Evolutionary conservation across 2,329 filamentous ascomycete genomes (phyloP), one percentile per base, ranked within the genome.

Genomic region (Xylariaceae sp.): DNA sequence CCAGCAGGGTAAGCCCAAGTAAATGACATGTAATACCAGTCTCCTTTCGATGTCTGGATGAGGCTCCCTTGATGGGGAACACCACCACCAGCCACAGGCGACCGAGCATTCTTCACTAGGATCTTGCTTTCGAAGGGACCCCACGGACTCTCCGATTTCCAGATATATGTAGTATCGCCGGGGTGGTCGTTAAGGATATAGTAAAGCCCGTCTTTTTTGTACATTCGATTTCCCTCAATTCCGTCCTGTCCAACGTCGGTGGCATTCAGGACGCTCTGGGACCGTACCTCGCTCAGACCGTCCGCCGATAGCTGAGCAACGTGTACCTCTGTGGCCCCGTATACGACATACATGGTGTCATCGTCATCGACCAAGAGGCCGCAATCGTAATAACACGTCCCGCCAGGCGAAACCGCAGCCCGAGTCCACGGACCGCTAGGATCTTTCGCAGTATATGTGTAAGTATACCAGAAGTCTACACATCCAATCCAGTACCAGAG

Each of bases 21-120:
- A 66, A 87, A 87, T 0, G 81, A 77, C 70, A 86, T 80, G 61
- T 82, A 87, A 65, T 83, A 85, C 83, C 83, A 87, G 6, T 80
- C 71, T 0, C 80, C 81, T 6, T 75, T 66, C 0, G 76, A 74
- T 0, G 81, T 83, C 49, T 82, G 71, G 5, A 87, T 75, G 1
- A 87, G 71, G 17, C 81, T 79, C 1, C 84, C 84, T 65, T 87
- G 85, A 62, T 86, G 79, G 0, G 79, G 76, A 2, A 68, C 71
- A 3, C 78, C 80, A 1, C 77, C 78, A 14, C 74, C 77, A 0
- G 72, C 44, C 1, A 86, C 63, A 0, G 82, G 81, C 0, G 77
- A 73, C 17, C 62, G 49, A 17, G 82, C 74, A 48, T 70, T 67
- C n/a, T 78, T 66, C 7, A 79, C 71, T 0, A 86, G 72, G 0